Percentiles rank a stretch among this genome's conserved stretches.
Conservation (phyloP, 495 filamentous ascomycete species). For the Penicillium turbatum region DNA sequence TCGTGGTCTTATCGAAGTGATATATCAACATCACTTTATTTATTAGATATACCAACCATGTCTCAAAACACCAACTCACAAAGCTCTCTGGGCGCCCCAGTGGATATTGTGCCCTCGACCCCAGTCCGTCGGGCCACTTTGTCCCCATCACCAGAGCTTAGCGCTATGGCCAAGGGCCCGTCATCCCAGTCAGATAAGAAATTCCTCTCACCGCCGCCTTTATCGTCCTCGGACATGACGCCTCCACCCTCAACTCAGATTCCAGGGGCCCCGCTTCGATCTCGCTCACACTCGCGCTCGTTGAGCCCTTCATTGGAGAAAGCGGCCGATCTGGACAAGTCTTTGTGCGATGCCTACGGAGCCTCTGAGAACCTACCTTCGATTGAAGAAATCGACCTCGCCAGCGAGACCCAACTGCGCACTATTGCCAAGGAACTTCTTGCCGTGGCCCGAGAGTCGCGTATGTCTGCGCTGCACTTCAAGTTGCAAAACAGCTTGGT, state of each 20-base stretch:
- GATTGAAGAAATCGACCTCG: constrained; percentile 59
- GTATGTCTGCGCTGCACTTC: constrained; percentile 83
- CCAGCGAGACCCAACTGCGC: constrained; percentile 55
- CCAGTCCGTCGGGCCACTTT: constrained; percentile 34
- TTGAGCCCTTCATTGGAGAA: constrained; percentile 47
- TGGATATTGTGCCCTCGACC: constrained; percentile 39
- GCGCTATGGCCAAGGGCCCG: constrained; percentile 24
- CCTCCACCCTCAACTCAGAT: constrained; percentile 73
- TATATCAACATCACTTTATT: constrained; percentile 4
- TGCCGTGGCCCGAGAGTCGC: constrained; percentile 54
- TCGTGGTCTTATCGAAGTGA: constrained; percentile 10
- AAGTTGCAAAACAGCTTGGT: constrained; percentile 88
- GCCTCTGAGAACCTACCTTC: constrained; percentile 55
- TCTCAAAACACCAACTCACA: constrained; percentile 36
- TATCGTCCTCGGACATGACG: constrained; percentile 54
- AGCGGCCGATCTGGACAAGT: constrained; percentile 54
- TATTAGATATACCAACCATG: constrained; percentile 25
- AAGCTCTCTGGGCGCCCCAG: constrained; percentile 38
- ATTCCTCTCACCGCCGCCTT: constrained; percentile 36
- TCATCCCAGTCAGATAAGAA: constrained; percentile 34
- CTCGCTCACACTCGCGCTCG: constrained; percentile 36
- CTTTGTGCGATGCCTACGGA: constrained; percentile 47
- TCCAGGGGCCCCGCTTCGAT: constrained; percentile 39
- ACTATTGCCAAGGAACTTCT: constrained; percentile 54
- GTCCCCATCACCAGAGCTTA: constrained; percentile 42